Evolutionary conservation across 352 stramenopile genomes (phyloP), one percentile per base, ranked within the genome.

Genomic region (Phytophthora agathidicida): DNA sequence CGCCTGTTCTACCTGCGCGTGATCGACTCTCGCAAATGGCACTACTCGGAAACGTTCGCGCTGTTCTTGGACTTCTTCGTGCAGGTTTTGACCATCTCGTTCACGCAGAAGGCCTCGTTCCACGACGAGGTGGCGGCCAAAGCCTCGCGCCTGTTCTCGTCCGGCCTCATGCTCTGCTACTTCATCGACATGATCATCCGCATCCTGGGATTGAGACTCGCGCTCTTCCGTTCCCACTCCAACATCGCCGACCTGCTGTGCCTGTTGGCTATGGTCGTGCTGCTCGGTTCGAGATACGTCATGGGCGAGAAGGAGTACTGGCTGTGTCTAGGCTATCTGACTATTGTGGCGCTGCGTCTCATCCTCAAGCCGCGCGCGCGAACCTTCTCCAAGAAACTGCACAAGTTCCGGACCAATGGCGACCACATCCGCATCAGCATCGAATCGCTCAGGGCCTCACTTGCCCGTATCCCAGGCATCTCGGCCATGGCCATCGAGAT

Each of bases 391-490:
- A 96, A 94, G 66, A 96, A 96, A 31, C 58, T 96, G 36, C 86
- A 96, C 80, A 93, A 93, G 55, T 93, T 93, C 60, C 80, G 84
- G 38, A 77, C 85, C 16, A 91, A 94, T 36, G 83, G 81, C 28
- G 86, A 96, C 71, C 80, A 91, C 56, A 91, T 96, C 51, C 83
- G 83, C 47, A 83, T 96, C 33, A 93, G 81, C 24, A 96, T 96
- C 58, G 83, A 91, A 62, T 94, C 84, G 41, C 65, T 96, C 10
- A 77, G 85, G 7, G 75, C 81, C 10, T 94, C 87, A 28, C 63
- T 96, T 1, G 77, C 82, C 9, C 83, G 87, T 14, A 94, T 96
- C 49, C 87, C 87, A 0, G 83, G 81, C 28, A 93, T 96, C 54
- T 79, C 84, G 31, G 87, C 83, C 53, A 70, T 93, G 16, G 62